These are phyloP conservation scores for Eucalyptus microcorys DNA, from an alignment of 345 rosid genomes.

Conservation along the genomic window DNA sequence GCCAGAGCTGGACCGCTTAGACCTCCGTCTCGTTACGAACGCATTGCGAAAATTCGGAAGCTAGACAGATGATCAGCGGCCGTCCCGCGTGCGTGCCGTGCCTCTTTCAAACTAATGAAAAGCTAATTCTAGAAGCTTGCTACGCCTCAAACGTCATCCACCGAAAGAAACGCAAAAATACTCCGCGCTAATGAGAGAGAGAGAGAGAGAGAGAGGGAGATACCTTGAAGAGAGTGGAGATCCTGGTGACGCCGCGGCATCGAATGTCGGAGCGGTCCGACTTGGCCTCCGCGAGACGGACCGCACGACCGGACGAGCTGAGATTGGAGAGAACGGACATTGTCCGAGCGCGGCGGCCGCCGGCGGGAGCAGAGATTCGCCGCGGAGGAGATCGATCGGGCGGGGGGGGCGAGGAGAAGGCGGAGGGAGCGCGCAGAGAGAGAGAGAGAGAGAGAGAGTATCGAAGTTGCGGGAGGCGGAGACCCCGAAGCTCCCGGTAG, in stretches of 20 bases:
- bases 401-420: neutral
- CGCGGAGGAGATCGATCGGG: neutral
- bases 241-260: neutral
- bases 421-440: neutral
- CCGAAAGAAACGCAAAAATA: neutral
- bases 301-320: neutral
- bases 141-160: neutral
- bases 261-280: neutral
- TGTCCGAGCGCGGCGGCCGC: neutral
- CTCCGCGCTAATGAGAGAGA: neutral
- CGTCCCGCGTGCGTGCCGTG: neutral
- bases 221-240: neutral
- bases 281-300: neutral
- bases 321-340: constrained; percentile 18
- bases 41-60: neutral
- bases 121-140: neutral
- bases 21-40: neutral
- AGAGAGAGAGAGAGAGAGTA: neutral
- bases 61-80: neutral
- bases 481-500: constrained; percentile 7
- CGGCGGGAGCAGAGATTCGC: neutral
- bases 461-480: constrained; percentile 6
- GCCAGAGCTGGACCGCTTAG: neutral
- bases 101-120: neutral
- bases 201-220: neutral